Conservation (phyloP, 2,329 filamentous ascomycete species). For the Pseudogymnoascus verrucosus region DNA sequence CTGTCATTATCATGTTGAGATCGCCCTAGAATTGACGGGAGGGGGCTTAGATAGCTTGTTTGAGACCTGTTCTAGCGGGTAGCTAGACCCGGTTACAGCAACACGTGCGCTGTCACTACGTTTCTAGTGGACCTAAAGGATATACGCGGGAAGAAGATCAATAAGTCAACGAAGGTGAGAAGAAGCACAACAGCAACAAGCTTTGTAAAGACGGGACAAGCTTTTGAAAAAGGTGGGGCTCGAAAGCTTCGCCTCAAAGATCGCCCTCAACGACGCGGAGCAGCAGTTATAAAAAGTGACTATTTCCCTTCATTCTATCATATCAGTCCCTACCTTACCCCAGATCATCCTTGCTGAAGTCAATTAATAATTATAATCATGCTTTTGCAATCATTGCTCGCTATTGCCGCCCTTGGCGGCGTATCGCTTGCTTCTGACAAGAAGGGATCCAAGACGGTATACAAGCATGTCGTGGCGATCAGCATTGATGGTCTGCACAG, state of each 20-base stretch:
- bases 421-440: conserved; percentile 10
- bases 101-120: background rate
- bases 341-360: background rate
- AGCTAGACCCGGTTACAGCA: background rate
- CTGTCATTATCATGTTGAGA: background rate
- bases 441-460: conserved; percentile 11
- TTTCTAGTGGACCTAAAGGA: background rate
- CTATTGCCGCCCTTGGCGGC: conserved; percentile 7
- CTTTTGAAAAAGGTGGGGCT: background rate
- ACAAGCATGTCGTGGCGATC: conserved; percentile 21
- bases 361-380: conserved; percentile 15
- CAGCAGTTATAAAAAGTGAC: background rate
- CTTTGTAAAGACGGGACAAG: background rate
- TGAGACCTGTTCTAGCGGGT: background rate
- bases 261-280: background rate
- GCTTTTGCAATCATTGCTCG: conserved; percentile 12
- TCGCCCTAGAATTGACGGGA: background rate
- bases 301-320: background rate
- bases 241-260: background rate
- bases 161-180: background rate
- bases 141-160: background rate
- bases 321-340: background rate
- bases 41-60: background rate
- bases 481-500: conserved; percentile 22
- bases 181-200: background rate